Conservation (phyloP, 192 early-diverging fungal species). For the Linnemannia exigua region DNA sequence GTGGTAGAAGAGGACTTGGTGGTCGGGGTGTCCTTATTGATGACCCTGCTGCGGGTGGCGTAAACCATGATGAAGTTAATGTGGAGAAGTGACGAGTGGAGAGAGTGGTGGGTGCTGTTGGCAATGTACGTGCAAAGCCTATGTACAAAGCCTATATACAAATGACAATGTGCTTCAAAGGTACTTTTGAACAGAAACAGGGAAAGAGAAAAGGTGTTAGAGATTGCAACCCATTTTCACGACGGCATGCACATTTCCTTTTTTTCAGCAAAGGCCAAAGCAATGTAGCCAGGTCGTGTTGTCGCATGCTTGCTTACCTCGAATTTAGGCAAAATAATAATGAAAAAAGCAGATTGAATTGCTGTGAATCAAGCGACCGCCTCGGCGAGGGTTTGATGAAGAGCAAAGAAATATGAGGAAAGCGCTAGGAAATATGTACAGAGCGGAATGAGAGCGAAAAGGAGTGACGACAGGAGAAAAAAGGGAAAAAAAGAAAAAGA, state of each 20-base stretch:
- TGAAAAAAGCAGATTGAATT: neutral
- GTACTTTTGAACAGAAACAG: no score
- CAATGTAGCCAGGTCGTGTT: no score
- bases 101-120: neutral
- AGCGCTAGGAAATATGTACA: neutral
- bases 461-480: neutral
- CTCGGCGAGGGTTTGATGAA: neutral
- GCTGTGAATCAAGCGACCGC: neutral
- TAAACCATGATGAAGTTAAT: conserved; percentile 17
- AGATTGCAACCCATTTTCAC: no score
- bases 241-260: no score
- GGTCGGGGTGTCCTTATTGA: neutral
- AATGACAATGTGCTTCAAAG: no score
- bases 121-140: no score
- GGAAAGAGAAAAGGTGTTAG: no score
- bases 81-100: neutral
- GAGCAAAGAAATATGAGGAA: neutral
- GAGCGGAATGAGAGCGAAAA: neutral
- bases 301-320: neutral
- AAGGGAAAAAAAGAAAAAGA: neutral
- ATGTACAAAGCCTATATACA: no score
- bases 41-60: conserved; percentile 24
- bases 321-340: neutral
- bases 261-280: no score
- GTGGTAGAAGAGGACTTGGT: neutral